A percentile compares a stretch with the other conserved stretches of the same genome.
Evolutionary conservation across 164 flowering plant genomes (phyloP).

Genomic region (Tetrastigma voinierianum): DNA sequence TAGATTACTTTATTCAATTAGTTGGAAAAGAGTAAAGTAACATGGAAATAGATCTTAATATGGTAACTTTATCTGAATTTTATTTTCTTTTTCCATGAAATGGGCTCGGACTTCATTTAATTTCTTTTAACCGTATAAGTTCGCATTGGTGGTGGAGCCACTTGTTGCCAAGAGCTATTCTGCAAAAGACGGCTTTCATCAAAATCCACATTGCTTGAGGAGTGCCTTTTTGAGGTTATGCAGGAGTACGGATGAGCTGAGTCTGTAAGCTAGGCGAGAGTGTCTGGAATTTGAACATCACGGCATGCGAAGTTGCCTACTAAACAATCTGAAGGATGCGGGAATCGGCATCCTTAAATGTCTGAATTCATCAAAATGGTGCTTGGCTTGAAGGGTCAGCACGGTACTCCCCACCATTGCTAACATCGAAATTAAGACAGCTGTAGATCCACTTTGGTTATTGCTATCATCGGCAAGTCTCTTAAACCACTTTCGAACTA

Average conservation of each 20-base stretch:
- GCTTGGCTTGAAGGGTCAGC: slow-evolving; percentile 73
- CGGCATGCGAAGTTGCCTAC: slow-evolving; percentile 67
- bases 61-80: too few species aligned
- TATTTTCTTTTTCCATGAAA: too few species aligned
- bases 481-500: slow-evolving; percentile 38
- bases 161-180: slow-evolving; percentile 79
- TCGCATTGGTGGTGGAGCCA: slow-evolving; percentile 65
- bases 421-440: slow-evolving; percentile 49
- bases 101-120: too few species aligned
- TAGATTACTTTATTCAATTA: too few species aligned
- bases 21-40: too few species aligned
- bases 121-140: slow-evolving; percentile 82
- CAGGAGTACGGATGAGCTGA: slow-evolving; percentile 72
- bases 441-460: slow-evolving; percentile 60
- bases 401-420: slow-evolving; percentile 55
- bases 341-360: slow-evolving; percentile 49
- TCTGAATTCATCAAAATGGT: slow-evolving; percentile 54
- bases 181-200: slow-evolving; percentile 66
- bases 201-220: slow-evolving; percentile 80
- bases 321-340: slow-evolving; percentile 58
- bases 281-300: slow-evolving; percentile 90
- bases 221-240: slow-evolving; percentile 78
- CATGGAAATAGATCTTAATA: too few species aligned
- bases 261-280: slow-evolving; percentile 72
- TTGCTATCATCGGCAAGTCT: slow-evolving; percentile 60